Conservation (phyloP, 73 alveolate genomes). For the Tetrahymena malaccensis region DNA sequence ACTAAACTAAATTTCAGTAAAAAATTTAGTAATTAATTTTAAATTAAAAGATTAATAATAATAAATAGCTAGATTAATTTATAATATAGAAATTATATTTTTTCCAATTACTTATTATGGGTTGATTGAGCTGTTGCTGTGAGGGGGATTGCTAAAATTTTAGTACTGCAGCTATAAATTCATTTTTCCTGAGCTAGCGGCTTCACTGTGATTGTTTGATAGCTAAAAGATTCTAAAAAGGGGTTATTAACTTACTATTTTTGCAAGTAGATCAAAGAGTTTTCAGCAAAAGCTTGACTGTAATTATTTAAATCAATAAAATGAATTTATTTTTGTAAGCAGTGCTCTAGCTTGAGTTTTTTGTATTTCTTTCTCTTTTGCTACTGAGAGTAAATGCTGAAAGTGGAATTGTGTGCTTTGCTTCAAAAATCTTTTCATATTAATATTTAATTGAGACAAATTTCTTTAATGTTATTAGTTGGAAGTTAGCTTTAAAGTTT, state of each 20-base stretch:
- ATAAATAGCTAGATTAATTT: background rate
- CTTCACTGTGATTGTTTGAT: background rate
- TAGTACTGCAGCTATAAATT: background rate
- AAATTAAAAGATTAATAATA: background rate
- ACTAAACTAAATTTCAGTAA: background rate
- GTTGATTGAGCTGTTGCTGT: background rate
- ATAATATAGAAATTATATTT: background rate
- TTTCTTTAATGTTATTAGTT: background rate
- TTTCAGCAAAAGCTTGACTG: background rate
- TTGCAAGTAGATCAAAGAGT: background rate
- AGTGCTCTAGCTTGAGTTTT: background rate
- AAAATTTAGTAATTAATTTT: background rate
- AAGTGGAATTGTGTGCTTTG: background rate
- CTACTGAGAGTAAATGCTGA: background rate
- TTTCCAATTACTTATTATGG: background rate
- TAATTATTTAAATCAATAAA: no score
- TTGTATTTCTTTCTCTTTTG: background rate
- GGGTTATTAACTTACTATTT: background rate
- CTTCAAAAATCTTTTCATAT: background rate
- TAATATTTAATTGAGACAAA: no score
- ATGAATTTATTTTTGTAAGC: background rate
- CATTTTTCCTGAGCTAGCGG: background rate
- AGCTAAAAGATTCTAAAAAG: background rate
- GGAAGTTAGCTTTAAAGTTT: background rate
- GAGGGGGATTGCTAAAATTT: background rate